A percentile compares a stretch with the other conserved stretches of the same genome.
phyloP scores from a whole-genome alignment of 2,329 filamentous ascomycete genomes.

The Diaporthe australafricana region DNA sequence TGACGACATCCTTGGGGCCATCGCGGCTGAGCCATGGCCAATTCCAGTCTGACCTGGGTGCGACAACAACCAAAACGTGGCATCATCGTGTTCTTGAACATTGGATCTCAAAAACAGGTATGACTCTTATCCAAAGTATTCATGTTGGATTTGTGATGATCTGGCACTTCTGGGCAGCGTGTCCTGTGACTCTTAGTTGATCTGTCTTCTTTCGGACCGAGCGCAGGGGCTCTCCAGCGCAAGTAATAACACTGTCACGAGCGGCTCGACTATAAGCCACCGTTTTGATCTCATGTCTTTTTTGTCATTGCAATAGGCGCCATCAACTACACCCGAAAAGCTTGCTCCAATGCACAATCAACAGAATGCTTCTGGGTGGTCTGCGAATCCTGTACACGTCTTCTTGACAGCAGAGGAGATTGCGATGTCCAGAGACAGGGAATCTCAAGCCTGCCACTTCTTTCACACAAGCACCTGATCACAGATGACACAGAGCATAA shows the following conservation, averaged over 20 bases:
- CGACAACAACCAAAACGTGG: conserved; percentile 39
- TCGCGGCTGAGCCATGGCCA: conserved; percentile 29
- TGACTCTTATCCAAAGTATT: not conserved
- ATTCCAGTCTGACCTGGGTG: not conserved
- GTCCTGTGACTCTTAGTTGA: not conserved
- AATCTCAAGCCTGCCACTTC: too few relatives aligned
- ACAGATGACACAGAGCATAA: not conserved
- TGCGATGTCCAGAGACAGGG: too few relatives aligned
- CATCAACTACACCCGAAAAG: not conserved
- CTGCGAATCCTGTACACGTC: not conserved
- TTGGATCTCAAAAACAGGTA: not conserved
- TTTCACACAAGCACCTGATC: not conserved
- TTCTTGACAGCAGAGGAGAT: not conserved
- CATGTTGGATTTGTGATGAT: not conserved
- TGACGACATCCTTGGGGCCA: conserved; percentile 15
- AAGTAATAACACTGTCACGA: not conserved
- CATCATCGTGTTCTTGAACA: conserved; percentile 39
- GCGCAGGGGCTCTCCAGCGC: not conserved
- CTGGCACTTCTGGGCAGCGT: not conserved
- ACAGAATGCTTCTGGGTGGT: not conserved
- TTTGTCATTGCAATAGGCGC: not conserved
- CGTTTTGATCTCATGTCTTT: not conserved
- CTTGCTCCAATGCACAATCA: not conserved
- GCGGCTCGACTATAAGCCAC: too few relatives aligned
- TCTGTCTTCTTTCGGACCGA: not conserved